Evolutionary conservation across 306 rosid species (phyloP).

Genomic region (Arachis stenosperma): DNA sequence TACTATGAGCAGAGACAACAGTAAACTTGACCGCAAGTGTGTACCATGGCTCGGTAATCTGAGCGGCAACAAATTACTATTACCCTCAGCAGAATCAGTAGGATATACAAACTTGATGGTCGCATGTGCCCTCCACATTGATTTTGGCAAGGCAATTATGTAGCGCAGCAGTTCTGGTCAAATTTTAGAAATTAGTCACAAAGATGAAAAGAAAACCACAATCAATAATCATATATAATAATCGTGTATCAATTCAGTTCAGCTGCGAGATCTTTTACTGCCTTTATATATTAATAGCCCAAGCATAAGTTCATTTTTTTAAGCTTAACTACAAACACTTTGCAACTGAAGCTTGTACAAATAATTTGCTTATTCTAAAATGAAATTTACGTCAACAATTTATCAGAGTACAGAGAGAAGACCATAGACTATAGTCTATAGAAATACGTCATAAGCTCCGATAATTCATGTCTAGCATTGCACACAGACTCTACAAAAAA

Average conservation of each 20-base stretch:
- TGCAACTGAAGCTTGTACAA: not conserved
- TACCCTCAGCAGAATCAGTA: conserved; percentile 14
- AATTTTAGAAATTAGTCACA: not conserved
- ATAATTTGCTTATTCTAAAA: not conserved
- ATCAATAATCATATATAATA: not conserved
- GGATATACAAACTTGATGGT: not conserved
- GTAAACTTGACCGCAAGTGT: not conserved
- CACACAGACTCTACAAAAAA: not conserved
- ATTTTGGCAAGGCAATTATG: not conserved
- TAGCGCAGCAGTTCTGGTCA: not conserved
- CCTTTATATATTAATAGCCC: not conserved
- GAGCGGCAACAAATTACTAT: not conserved
- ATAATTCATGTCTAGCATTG: not conserved
- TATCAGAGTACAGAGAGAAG: not conserved
- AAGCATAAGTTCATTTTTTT: conserved; percentile 9
- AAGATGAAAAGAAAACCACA: conserved; percentile 8
- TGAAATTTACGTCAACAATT: not conserved
- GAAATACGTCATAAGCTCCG: conserved; percentile 3
- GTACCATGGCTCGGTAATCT: not conserved
- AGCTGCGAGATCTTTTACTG: not conserved
- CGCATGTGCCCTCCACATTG: not conserved
- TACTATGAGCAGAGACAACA: not conserved
- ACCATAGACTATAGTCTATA: not conserved
- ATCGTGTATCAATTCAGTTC: no score
- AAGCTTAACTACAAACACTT: conserved; percentile 23